Evolutionary conservation across 2,329 filamentous ascomycete species (phyloP), one percentile per base, ranked within the genome.

Genomic region (Elsinoe australis): DNA sequence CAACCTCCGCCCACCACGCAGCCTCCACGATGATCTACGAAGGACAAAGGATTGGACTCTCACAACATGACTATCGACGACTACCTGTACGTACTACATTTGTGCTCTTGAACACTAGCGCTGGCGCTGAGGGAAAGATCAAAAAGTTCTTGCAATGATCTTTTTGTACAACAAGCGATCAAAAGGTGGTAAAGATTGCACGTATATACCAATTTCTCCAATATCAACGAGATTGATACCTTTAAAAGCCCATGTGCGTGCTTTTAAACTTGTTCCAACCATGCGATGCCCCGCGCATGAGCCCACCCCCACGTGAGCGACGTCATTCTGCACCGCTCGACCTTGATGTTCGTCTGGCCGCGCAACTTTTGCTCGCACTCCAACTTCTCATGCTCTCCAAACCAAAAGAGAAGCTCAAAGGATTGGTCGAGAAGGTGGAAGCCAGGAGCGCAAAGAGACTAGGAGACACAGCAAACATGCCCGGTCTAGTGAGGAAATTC

Each of bases 401-500:
- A 21, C 22, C 3, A 15, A 45, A 19, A 19, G 26, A 32, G 22
- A 45, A 18, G 41, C 24, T 45, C 29, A 45, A 19, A 22, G 10
- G 12, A 15, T 2, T 45, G 14, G 29, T 28, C 41, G 41, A 45
- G 10, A 31, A 45, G n/a, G 26, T n/a, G 21, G 41, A 45, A 18
- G 24, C 41, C n/a, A 24, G 41, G 29, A 17, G 21, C 28, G 12
- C 26, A 15, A 18, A 21, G 17, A 9, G 17, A 17, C 14, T 48
- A n/a, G 33, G 33, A 17, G 45, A 48, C 32, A 48, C 39, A 7
- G 14, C 12, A 26, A 48, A 38, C 10, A 92, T 94, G 87, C 82
- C 87, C 49, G 75, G 77, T 55, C 71, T 94, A 52, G 80, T 85
- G 51, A 83, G 85, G 62, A 94, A 92, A 67, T 70, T 94, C 49